These are phyloP conservation scores for Miscanthus sacchariflorus DNA, from an alignment of 202 grass and related monocot genomes.

Conservation along the genomic window DNA sequence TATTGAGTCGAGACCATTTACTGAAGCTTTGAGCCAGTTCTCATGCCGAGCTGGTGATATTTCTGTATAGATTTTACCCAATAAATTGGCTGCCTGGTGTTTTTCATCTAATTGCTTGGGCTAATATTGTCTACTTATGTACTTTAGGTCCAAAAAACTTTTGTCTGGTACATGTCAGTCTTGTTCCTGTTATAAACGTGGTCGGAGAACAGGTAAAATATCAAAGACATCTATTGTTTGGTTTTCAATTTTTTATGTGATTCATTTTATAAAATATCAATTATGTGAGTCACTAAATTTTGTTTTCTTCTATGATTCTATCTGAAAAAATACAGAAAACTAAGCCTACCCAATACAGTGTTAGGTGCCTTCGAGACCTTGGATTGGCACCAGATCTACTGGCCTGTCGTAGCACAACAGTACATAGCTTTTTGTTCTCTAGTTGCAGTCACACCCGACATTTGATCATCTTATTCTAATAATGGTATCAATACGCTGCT, in stretches of 20 bases:
- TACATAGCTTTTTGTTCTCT: neutral
- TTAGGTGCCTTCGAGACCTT: constrained; percentile 62
- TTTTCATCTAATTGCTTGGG: neutral
- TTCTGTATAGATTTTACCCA: neutral
- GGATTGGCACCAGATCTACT: constrained; percentile 74
- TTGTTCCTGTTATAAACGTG: constrained; percentile 77
- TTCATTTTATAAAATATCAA: neutral
- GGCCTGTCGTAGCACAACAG: constrained; percentile 64
- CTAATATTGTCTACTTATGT: constrained; percentile 1
- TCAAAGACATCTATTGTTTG: neutral
- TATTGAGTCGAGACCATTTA: constrained; percentile 82
- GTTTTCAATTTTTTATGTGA: neutral
- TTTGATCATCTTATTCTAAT: neutral
- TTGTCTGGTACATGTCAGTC: constrained; percentile 80
- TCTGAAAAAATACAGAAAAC: constrained; percentile 70
- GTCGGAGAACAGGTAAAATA: constrained; percentile 79
- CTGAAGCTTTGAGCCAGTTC: constrained; percentile 79
- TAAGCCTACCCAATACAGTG: constrained; percentile 75
- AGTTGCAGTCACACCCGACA: neutral
- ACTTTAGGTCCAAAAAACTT: constrained; percentile 46
- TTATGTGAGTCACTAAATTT: neutral
- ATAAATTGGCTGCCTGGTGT: neutral
- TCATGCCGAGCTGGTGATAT: constrained; percentile 72
- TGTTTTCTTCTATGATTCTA: neutral
- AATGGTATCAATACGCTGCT: neutral